These are phyloP conservation scores for Rubus idaeus DNA, from an alignment of 306 rosid species.

Conservation along the genomic window DNA sequence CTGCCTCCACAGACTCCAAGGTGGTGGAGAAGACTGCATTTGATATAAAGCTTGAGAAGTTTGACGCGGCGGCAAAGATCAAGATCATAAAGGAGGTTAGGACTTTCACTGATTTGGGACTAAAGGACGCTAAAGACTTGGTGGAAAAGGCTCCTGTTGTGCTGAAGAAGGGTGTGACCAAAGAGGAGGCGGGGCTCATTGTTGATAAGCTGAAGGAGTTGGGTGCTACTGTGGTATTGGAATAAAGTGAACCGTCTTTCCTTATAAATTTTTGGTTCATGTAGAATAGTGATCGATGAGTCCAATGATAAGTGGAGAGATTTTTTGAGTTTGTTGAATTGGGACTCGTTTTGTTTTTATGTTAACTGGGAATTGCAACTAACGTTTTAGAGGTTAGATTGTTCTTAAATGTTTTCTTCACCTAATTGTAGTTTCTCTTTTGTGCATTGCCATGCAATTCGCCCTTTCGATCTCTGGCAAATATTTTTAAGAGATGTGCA, in stretches of 20 bases:
- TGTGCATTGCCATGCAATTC: too few species aligned
- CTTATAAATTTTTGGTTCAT: conserved; percentile 2
- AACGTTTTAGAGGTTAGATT: background rate
- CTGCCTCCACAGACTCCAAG: conserved; percentile 31
- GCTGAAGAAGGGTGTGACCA: conserved; percentile 45
- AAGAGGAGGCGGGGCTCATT: conserved; percentile 41
- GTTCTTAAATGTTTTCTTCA: too few species aligned
- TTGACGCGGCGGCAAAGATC: conserved; percentile 46
- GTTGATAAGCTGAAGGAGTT: conserved; percentile 45
- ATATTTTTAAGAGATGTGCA: too few species aligned
- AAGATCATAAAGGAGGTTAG: conserved; percentile 53
- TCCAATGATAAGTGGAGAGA: conserved; percentile 1
- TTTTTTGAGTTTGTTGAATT: conserved; percentile 15
- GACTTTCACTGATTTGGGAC: conserved; percentile 41
- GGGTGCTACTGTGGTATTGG: conserved; percentile 12
- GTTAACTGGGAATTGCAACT: background rate
- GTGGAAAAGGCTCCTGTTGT: conserved; percentile 48
- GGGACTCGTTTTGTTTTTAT: conserved; percentile 23
- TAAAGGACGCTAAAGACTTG: conserved; percentile 52
- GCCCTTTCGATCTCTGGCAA: too few species aligned
- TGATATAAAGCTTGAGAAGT: conserved; percentile 50
- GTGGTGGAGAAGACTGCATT: conserved; percentile 41
- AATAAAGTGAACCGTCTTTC: background rate
- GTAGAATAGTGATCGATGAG: background rate
- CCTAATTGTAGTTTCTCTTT: too few species aligned